Base-by-base conservation (phyloP, 345 rosid species). In the Mangifera indica region DNA sequence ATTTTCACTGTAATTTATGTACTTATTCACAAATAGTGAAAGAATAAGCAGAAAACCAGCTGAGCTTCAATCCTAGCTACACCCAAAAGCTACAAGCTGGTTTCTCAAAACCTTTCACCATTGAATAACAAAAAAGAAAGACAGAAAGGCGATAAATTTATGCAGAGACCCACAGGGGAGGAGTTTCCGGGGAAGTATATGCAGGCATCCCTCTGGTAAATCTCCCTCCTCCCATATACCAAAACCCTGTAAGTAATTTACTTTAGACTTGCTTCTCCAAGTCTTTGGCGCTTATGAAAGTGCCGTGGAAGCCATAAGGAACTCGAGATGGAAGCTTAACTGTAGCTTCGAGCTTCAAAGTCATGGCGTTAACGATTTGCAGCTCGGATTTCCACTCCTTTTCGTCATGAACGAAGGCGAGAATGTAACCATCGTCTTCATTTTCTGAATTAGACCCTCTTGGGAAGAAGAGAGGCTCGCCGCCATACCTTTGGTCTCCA, bases 251-350 rank as follows among this genome's bases (percentile, higher is more conserved):
- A 32, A 73, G 37, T 37, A 54, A 34, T n/a, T 13, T 46, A n/a
- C 67, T 7, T 70, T 75, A 84, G 52, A 58, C 76, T 69, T 91
- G 97, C 58, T 74, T 81, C 57, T 76, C 81, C 79, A 91, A 76
- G 45, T 88, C 95, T 63, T 59, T 71, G 15, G 85, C 79, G 42
- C 72, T 71, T 20, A 92, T 87, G 73, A 92, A 88, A 21, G 97
- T 88, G 34, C 97, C 97, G 62, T 91, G 97, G 69, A 91, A 91
- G 11, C 97, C 97, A 26, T 92, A 92, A 10, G 97, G 97, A 54
- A 92, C 97, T 42, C 97, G 81, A 25, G 97, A 89, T 34, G 97
- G 97, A 63, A 92, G 90, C 72, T 79, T 65, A 25, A 92, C 82
- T 0, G 87, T 66, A 25, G 92, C 95, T 71, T 92, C 93, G 2